Base-by-base conservation (phyloP, 305 asterid species). In the Fraxinus greggii region DNA sequence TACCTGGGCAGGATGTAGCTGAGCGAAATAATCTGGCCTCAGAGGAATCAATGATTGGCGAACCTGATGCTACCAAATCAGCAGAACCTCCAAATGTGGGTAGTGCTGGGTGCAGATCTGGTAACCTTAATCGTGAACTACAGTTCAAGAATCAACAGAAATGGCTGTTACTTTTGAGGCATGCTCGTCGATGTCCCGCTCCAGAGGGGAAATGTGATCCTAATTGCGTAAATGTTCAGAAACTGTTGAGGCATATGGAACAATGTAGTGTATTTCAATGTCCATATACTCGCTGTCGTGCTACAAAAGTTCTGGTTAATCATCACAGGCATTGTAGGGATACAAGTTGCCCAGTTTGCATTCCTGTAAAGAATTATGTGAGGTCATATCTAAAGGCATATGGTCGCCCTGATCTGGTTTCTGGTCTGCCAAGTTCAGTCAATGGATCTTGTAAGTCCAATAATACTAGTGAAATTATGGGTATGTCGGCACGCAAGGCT, bases 111-210 rank as follows among this genome's bases (percentile, higher is more conserved):
- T 63, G 84, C 82, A 92, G 86, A 87, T 80, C 92, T 69, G 83
- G 85, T 83, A 86, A 85, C 79, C 84, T 86, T 82, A 87, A 84
- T 79, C 95, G 91, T 33, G 97, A 92, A 38, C 75, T 81, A 78
- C 92, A 91, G 86, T 91, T 85, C 87, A 86, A 33, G 89, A 92
- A 93, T 86, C 97, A 92, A 85, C 91, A 86, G 85, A 89, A 91
- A 85, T 95, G 98, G 98, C 90, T 97, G 79, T 87, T 93, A 79
- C 93, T 95, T 91, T 86, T 95, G 89, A 75, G 86, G 76, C 99
- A 97, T 89, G 99, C 99, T 79, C 95, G 97, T 40, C 83, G 93
- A 69, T 97, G 99, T 87, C 88, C 94, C 56, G 90, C 90, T 86
- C 89, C 92, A 76, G 91, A 85, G 81, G 99, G 98, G 87, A 93